phyloP scores from a whole-genome alignment of 2,329 filamentous ascomycete genomes.

The Hymenoscyphus linearis region DNA sequence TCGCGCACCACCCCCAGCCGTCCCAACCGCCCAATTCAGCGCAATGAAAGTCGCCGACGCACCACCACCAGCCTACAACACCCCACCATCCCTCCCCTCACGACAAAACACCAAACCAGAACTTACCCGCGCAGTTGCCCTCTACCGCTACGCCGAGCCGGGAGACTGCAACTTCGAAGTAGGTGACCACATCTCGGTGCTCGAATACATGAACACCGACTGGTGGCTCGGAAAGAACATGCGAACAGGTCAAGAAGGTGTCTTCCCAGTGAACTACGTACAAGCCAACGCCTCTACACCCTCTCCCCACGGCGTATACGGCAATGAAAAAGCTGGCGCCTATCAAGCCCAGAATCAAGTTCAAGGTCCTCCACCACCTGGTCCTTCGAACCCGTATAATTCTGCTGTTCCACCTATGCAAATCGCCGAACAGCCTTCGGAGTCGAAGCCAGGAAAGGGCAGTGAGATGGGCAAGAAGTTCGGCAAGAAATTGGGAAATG shows the following conservation, averaged over 20 bases:
- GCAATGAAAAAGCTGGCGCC: slow-evolving; percentile 27
- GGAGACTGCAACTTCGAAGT: slow-evolving; percentile 78
- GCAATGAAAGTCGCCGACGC: slow-evolving; percentile 21
- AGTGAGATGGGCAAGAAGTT: slow-evolving; percentile 83
- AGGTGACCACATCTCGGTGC: slow-evolving; percentile 74
- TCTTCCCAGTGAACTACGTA: slow-evolving; percentile 93
- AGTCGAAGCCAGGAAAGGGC: slow-evolving; percentile 41
- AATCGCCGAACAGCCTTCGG: slow-evolving; percentile 50
- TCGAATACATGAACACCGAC: slow-evolving; percentile 92
- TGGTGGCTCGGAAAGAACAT: slow-evolving; percentile 93
- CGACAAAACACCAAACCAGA: slow-evolving; percentile 41
- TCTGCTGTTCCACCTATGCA: slow-evolving; percentile 69
- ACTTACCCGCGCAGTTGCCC: slow-evolving; percentile 68
- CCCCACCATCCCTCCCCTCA: slow-evolving; percentile 34
- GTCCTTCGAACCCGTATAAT: slow-evolving; percentile 58
- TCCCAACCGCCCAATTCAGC: slow-evolving; percentile 25
- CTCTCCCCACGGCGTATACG: slow-evolving; percentile 33
- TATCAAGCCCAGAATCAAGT: slow-evolving; percentile 18
- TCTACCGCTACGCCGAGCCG: slow-evolving; percentile 76
- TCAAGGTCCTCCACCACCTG: slow-evolving; percentile 34
- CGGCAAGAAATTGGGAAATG: slow-evolving; percentile 84
- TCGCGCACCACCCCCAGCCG: slow-evolving; percentile 30
- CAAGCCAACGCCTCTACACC: slow-evolving; percentile 39
- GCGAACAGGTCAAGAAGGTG: slow-evolving; percentile 78
- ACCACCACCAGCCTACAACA: slow-evolving; percentile 20